These are phyloP conservation scores for Ambrosia artemisiifolia DNA, from an alignment of 129 eudicot species.

Conservation along the genomic window DNA sequence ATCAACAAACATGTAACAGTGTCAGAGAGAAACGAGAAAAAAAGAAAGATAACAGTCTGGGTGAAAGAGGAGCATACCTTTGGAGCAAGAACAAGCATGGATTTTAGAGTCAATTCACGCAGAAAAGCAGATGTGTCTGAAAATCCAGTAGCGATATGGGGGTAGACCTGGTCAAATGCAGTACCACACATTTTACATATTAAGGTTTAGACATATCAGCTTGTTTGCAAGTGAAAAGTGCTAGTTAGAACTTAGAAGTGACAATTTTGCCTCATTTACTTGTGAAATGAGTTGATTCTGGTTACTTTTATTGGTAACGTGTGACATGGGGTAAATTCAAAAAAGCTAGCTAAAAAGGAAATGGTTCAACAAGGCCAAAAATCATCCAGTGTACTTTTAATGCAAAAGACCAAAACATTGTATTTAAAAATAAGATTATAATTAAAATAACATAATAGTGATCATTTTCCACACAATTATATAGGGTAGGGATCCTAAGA, in stretches of 20 bases:
- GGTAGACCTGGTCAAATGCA: conserved; percentile 59
- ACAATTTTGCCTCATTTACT: neutral
- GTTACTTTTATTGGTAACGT: neutral
- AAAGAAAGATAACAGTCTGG: neutral
- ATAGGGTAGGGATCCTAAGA: no score
- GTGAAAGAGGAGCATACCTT: conserved; percentile 51
- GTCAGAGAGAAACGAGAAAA: neutral
- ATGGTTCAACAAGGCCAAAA: neutral
- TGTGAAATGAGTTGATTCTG: neutral
- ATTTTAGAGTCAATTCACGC: conserved; percentile 90
- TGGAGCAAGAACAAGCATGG: conserved; percentile 98
- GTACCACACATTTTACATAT: conserved; percentile 3
- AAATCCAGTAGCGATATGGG: conserved; percentile 93
- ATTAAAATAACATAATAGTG: no score
- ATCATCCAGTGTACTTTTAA: neutral
- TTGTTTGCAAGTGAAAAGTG: neutral
- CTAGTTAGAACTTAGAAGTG: neutral
- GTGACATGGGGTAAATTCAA: neutral
- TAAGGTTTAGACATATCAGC: conserved; percentile 5
- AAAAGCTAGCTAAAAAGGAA: neutral
- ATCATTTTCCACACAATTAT: no score
- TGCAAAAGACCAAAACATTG: neutral
- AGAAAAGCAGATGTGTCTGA: conserved; percentile 94
- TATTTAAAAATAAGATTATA: no score
- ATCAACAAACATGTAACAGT: neutral